Conservation (phyloP, 345 rosid species). For the Moringa oleifera region DNA sequence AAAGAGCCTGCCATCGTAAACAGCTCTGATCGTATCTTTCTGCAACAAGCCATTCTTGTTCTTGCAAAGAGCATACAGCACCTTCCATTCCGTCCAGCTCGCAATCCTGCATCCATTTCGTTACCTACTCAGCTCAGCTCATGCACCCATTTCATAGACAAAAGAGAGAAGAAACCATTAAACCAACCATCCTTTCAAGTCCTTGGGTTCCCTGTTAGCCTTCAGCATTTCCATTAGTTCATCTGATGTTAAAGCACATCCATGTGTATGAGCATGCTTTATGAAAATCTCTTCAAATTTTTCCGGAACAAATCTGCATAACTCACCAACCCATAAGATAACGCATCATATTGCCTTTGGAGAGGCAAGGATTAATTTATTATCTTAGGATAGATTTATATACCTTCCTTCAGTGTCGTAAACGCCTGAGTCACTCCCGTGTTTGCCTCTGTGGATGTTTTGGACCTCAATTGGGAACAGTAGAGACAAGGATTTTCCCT, state of each 20-base stretch:
- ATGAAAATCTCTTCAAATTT: constrained; percentile 73
- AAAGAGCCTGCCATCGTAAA: constrained; percentile 71
- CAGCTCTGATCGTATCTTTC: constrained; percentile 43
- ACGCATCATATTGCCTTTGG: too few species aligned
- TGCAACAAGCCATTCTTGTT: constrained; percentile 56
- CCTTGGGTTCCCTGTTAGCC: constrained; percentile 48
- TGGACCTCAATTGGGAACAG: constrained; percentile 60
- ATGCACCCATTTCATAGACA: too few species aligned
- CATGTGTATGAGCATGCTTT: constrained; percentile 43
- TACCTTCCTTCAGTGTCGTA: constrained; percentile 80
- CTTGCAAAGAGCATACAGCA: constrained; percentile 40
- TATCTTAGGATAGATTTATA: neutral
- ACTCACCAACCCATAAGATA: too few species aligned
- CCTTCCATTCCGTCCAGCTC: constrained; percentile 53
- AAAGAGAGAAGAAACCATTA: neutral
- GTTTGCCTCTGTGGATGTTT: constrained; percentile 49
- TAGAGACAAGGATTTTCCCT: constrained; percentile 58
- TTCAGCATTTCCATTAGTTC: constrained; percentile 40
- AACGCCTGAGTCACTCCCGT: constrained; percentile 69
- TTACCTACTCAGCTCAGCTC: too few species aligned
- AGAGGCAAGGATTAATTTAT: too few species aligned
- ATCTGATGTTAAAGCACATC: constrained; percentile 36
- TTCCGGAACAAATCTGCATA: constrained; percentile 48
- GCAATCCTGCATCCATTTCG: constrained; percentile 62
- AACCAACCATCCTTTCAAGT: constrained; percentile 48